Evolutionary conservation across 2,329 filamentous ascomycete genomes (phyloP).

Genomic region (Ceratocystis huliohia): DNA sequence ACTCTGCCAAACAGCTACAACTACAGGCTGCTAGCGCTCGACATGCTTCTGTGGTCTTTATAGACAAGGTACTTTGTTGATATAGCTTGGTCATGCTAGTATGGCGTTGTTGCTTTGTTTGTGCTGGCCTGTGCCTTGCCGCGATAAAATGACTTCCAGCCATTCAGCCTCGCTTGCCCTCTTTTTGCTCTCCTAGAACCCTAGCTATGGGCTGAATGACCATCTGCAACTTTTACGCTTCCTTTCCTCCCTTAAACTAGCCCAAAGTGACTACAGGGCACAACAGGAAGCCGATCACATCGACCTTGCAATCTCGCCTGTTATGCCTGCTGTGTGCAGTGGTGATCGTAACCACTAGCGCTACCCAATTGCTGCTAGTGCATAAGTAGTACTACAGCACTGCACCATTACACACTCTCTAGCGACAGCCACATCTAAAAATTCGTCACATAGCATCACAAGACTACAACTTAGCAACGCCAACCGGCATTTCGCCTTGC

Average conservation of each 20-base stretch:
- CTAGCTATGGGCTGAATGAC: background rate
- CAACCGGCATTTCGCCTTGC: background rate
- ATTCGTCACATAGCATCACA: background rate
- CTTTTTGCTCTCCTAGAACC: background rate
- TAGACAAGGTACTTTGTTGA: background rate
- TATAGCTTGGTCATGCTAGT: background rate
- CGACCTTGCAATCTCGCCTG: constrained; percentile 1
- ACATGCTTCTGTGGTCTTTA: background rate
- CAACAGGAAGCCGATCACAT: constrained; percentile 6
- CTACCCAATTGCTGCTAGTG: background rate
- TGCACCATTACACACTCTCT: background rate
- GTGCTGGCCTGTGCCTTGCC: background rate
- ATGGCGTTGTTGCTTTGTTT: background rate
- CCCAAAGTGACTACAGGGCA: background rate
- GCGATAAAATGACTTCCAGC: too few relatives aligned
- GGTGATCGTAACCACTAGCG: background rate
- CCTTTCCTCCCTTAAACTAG: background rate
- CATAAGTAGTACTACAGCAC: background rate
- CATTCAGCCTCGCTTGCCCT: background rate
- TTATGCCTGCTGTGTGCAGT: background rate
- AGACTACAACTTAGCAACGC: background rate
- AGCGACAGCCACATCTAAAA: background rate
- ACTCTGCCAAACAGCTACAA: background rate
- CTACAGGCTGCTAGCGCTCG: background rate
- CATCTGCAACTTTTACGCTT: background rate